Conservation (phyloP, 1,284 basidiomycete species). For the Marasmius sp. region DNA sequence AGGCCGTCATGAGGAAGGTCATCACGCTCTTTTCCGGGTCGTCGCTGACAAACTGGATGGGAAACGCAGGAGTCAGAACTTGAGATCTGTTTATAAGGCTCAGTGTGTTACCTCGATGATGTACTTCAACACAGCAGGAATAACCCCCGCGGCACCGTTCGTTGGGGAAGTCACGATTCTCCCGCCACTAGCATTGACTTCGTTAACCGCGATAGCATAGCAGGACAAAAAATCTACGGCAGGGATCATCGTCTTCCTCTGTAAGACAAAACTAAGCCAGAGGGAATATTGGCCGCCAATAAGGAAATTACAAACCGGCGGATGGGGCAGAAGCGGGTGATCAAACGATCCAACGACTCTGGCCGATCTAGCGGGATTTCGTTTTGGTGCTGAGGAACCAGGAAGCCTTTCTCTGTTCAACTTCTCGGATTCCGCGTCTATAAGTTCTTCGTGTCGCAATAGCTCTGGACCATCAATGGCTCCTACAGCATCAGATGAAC, state of each 20-base stretch:
- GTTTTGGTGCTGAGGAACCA: conserved; percentile 2
- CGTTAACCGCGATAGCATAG: conserved; percentile 90
- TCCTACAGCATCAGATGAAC: conserved; percentile 34
- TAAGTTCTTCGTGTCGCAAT: conserved; percentile 1
- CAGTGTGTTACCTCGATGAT: conserved; percentile 63
- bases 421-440: too few species aligned
- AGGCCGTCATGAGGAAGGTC: conserved; percentile 85
- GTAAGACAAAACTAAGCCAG: conserved; percentile 12
- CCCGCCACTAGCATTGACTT: conserved; percentile 90
- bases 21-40: conserved; percentile 84
- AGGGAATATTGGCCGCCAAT: neutral
- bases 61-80: neutral
- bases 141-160: conserved; percentile 87
- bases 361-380: conserved; percentile 35
- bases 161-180: conserved; percentile 95
- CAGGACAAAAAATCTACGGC: conserved; percentile 94
- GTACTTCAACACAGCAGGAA: conserved; percentile 89
- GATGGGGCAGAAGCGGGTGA: conserved; percentile 82
- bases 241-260: conserved; percentile 85
- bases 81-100: neutral
- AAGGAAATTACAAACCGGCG: conserved; percentile 53
- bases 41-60: conserved; percentile 76
- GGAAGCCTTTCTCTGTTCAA: neutral
- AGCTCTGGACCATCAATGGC: conserved; percentile 37
- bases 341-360: conserved; percentile 77